Evolutionary conservation across 768 basidiomycete species (phyloP).

Genomic region (Holtermanniella nyarrowii): DNA sequence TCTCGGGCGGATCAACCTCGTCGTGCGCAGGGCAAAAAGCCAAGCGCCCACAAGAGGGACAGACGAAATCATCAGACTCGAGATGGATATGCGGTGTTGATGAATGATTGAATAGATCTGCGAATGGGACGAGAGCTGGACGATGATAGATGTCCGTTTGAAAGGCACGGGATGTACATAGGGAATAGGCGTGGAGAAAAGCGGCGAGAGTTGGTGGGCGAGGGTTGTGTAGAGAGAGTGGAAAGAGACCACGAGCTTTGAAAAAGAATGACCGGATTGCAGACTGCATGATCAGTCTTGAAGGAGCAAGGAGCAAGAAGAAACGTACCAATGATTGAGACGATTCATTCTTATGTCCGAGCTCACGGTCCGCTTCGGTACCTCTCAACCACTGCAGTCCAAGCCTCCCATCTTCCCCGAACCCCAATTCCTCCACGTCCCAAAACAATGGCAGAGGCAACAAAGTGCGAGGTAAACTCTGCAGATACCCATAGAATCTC

Average conservation of each 20-base stretch:
- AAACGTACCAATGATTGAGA: conserved; percentile 17
- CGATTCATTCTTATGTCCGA: conserved; percentile 14
- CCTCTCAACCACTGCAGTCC: conserved; percentile 31
- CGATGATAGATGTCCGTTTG: conserved; percentile 69
- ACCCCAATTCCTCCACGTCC: conserved; percentile 16
- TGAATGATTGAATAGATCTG: conserved; percentile 47
- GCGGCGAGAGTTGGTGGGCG: conserved; percentile 14
- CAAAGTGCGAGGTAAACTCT: conserved; percentile 31
- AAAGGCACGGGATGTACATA: conserved; percentile 74
- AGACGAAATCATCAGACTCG: conserved; percentile 17
- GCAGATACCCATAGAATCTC: conserved; percentile 40
- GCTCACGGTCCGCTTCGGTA: conserved; percentile 30
- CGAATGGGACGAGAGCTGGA: conserved; percentile 71
- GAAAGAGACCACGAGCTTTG: neutral
- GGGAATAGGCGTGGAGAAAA: conserved; percentile 50
- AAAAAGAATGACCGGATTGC: neutral
- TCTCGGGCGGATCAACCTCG: neutral
- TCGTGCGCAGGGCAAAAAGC: conserved; percentile 9
- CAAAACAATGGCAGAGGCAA: conserved; percentile 39
- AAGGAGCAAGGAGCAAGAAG: neutral
- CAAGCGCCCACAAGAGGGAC: conserved; percentile 9
- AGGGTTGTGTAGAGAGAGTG: neutral
- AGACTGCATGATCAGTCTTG: neutral
- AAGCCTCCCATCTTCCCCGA: conserved; percentile 21
- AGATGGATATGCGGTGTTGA: conserved; percentile 10